A percentile compares a stretch with the other conserved stretches of the same genome.
These are phyloP conservation scores for Spiraea crenata DNA, from an alignment of 331 rosid species.

Conservation along the genomic window DNA sequence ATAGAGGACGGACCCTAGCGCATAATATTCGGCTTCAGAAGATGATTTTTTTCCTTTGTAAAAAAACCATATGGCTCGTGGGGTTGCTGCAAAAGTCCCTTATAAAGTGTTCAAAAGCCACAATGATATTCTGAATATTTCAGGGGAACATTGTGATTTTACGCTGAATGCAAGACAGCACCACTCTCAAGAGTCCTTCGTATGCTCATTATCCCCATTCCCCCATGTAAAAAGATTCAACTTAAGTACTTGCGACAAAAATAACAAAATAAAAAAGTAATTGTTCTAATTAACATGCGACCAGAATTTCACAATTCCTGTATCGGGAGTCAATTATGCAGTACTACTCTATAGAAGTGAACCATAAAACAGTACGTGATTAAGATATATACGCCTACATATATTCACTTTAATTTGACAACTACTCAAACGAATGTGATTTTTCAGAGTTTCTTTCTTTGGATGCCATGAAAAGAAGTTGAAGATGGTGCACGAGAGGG, in stretches of 20 bases:
- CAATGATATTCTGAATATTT: constrained; percentile 57
- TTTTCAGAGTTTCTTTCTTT: constrained; percentile 26
- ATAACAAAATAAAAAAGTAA: no score
- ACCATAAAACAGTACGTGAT: no score
- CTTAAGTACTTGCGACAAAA: background rate
- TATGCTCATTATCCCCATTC: constrained; percentile 51
- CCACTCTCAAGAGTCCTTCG: constrained; percentile 40
- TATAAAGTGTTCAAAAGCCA: constrained; percentile 62
- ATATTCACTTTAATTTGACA: constrained; percentile 19
- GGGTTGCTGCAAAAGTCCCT: constrained; percentile 54
- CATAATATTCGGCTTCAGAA: constrained; percentile 27
- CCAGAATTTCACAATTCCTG: no score
- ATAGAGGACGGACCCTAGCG: constrained; percentile 16
- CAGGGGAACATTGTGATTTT: constrained; percentile 52
- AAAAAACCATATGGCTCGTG: constrained; percentile 46
- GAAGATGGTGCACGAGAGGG: constrained; percentile 23
- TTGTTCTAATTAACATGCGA: no score
- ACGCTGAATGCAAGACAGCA: constrained; percentile 86
- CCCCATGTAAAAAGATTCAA: background rate
- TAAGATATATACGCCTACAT: no score
- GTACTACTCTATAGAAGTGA: no score
- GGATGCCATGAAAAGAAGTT: constrained; percentile 62
- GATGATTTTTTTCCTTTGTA: constrained; percentile 37
- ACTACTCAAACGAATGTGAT: background rate
- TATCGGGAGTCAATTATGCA: no score